A percentile compares a stretch with the other conserved stretches of the same genome.
Conservation (phyloP, 2,329 filamentous ascomycete genomes). For the Arthrobotrys entomopaga region DNA sequence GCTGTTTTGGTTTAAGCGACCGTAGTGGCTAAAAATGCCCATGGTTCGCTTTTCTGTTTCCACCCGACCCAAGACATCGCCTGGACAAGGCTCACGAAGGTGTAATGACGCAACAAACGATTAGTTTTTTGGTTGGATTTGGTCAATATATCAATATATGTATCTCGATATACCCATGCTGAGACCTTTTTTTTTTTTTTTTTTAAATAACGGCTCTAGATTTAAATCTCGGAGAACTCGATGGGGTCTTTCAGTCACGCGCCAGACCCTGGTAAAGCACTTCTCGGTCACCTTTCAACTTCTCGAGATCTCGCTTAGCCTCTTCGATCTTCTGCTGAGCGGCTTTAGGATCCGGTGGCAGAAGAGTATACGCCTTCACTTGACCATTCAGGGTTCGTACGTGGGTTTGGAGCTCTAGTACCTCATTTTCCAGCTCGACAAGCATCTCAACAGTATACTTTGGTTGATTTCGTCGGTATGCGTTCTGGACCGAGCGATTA, state of each 20-base stretch:
- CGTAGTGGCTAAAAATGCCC: conserved; percentile 8
- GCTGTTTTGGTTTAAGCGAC: conserved; percentile 24
- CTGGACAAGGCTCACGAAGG: conserved; percentile 19
- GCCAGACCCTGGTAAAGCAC: conserved; percentile 76
- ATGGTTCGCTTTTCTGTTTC: conserved; percentile 17
- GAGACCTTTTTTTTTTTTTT: conserved; percentile 1
- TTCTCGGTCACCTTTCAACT: conserved; percentile 73
- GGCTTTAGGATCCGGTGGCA: conserved; percentile 76
- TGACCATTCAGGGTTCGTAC: conserved; percentile 72
- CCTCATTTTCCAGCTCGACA: conserved; percentile 69
- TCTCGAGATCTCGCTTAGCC: conserved; percentile 72
- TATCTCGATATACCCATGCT: conserved; percentile 19
- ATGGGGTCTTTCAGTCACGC: conserved; percentile 17
- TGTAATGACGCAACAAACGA: conserved; percentile 40
- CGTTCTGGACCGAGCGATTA: conserved; percentile 15
- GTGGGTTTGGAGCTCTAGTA: conserved; percentile 68
- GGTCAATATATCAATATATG: conserved; percentile 48
- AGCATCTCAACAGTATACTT: conserved; percentile 69
- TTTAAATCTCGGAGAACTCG: not conserved
- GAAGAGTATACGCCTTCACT: conserved; percentile 73
- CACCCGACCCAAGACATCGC: not conserved
- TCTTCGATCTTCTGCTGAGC: conserved; percentile 77
- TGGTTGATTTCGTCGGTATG: conserved; percentile 59
- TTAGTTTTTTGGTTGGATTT: conserved; percentile 18
- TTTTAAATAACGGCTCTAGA: no score